Evolutionary conservation across 345 rosid species (phyloP).

Genomic region (Melastoma malabathricum): DNA sequence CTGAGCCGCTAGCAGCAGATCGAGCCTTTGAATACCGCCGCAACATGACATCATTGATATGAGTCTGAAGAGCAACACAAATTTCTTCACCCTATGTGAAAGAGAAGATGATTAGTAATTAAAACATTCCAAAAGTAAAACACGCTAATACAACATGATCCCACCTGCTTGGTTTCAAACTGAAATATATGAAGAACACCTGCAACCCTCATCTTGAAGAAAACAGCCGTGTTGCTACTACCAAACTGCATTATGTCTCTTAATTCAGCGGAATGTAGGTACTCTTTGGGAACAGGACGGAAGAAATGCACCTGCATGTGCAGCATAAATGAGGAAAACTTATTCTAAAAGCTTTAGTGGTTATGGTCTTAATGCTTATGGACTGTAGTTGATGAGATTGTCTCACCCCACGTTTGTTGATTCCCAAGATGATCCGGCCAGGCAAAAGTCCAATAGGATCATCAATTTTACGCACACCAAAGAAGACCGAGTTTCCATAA

Average conservation of each 20-base stretch:
- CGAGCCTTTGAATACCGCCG: conserved; percentile 96
- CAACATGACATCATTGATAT: conserved; percentile 96
- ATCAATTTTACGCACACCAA: conserved; percentile 84
- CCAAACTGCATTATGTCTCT: conserved; percentile 99
- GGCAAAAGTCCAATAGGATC: conserved; percentile 98
- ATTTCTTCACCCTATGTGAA: conserved; percentile 83
- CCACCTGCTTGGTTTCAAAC: conserved; percentile 96
- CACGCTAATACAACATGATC: too few relatives aligned
- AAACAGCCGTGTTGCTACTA: conserved; percentile 93
- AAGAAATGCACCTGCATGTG: conserved; percentile 72
- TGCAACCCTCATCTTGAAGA: conserved; percentile 98
- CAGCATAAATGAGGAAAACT: conserved; percentile 6
- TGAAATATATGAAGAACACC: conserved; percentile 97
- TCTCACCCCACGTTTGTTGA: conserved; percentile 94
- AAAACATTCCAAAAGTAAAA: too few relatives aligned
- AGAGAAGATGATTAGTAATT: conserved; percentile 2
- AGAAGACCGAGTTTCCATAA: conserved; percentile 91
- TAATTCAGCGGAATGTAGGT: conserved; percentile 86
- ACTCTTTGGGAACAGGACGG: conserved; percentile 95
- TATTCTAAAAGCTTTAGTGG: not conserved
- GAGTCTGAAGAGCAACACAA: conserved; percentile 97
- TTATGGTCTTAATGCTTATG: not conserved
- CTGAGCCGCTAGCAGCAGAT: conserved; percentile 41
- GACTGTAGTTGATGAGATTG: not conserved
- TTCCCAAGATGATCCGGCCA: conserved; percentile 82